Percentiles rank a stretch among this genome's conserved stretches.
Conservation (phyloP, 441 rosid species). For the Oxalis stricta region DNA sequence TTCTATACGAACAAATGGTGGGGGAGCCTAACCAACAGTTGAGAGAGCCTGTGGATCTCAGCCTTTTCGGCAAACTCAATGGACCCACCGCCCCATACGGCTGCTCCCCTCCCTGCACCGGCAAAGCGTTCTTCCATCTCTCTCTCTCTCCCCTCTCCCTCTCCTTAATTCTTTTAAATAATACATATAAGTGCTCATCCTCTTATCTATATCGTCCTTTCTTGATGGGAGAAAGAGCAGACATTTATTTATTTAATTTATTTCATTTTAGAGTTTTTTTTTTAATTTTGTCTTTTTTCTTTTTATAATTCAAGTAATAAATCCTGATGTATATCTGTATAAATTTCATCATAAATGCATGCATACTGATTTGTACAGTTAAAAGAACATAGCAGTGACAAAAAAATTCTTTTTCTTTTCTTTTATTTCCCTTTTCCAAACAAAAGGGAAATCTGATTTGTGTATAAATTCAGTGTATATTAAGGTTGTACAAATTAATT, state of each 20-base stretch:
- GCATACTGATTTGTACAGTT: not conserved
- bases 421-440: not conserved
- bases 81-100: constrained; percentile 77
- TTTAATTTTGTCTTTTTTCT: too few species aligned
- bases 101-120: constrained; percentile 64
- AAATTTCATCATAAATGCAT: too few species aligned
- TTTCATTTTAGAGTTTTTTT: too few species aligned
- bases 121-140: constrained; percentile 81
- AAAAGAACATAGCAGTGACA: constrained; percentile 16
- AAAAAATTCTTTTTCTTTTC: constrained; percentile 5
- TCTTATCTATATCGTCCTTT: too few species aligned
- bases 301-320: too few species aligned
- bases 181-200: too few species aligned
- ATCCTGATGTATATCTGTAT: too few species aligned
- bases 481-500: constrained; percentile 14
- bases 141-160: not conserved
- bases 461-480: not conserved
- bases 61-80: constrained; percentile 19
- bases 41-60: constrained; percentile 10
- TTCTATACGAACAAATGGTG: too few species aligned
- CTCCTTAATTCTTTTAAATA: not conserved
- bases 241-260: too few species aligned
- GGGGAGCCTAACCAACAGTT: too few species aligned
- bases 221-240: too few species aligned
- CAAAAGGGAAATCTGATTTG: constrained; percentile 3